Evolutionary conservation across 2,329 filamentous ascomycete species (phyloP), one percentile per base, ranked within the genome.

Genomic region (Colletotrichum karsti): DNA sequence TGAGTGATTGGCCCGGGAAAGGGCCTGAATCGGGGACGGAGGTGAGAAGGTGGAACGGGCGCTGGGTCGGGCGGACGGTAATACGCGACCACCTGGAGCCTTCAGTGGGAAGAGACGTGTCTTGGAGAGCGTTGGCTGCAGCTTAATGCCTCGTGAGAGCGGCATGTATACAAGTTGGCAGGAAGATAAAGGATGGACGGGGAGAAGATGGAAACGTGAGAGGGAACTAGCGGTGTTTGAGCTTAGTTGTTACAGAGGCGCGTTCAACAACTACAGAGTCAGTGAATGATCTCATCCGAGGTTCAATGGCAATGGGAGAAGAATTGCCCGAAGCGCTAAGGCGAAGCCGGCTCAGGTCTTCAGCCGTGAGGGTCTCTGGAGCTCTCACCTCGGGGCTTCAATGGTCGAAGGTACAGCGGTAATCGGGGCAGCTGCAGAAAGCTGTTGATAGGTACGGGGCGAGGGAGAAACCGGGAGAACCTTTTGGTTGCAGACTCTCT

Each of bases 1-100:
- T 56, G 72, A 71, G 63, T 78, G 75, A 77, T 77, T 78, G 76
- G 76, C 69, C 69, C 70, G 69, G 35, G 54, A 55, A 46, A 54
- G 70, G 68, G 58, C 68, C 69, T 69, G 69, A 48, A 67, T 69
- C 69, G 69, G 58, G 68, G 51, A 62, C 51, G 39, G 56, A 62
- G 44, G 65, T 58, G 64, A 63, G 64, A 68, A 39, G 35, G 65
- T 68, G 54, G 65, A 64, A 58, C 42, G 53, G 65, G 55, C 53
- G 56, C 62, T 64, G 61, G 63, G 62, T 66, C 66, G 66, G 55
- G 65, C 60, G 30, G 51, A 65, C 35, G 46, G 61, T 39, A 67
- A 58, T 51, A 68, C 64, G 54, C 64, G 37, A 46, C 41, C 57
- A 57, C 64, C 54, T 42, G 26, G 37, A 13, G 39, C 18, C 50